A percentile compares a stretch with the other conserved stretches of the same genome.
Conservation (phyloP, 768 basidiomycete genomes). For the Tricholoma bakamatsutake region DNA sequence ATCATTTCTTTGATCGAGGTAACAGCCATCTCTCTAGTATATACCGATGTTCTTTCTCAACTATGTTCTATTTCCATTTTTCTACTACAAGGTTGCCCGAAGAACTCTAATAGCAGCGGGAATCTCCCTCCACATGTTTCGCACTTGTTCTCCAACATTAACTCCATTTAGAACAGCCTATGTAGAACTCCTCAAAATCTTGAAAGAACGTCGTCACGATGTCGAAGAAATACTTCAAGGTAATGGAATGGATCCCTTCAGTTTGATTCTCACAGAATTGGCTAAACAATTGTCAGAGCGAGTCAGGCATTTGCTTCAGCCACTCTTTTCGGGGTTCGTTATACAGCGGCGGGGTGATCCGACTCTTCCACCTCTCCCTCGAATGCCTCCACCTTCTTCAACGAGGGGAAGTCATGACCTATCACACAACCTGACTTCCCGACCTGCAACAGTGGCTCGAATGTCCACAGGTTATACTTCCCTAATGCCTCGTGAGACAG, state of each 20-base stretch:
- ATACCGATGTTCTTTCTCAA: conserved; percentile 7
- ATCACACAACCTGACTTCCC: conserved; percentile 1
- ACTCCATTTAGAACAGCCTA: conserved; percentile 42
- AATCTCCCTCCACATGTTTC: conserved; percentile 40
- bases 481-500: conserved; percentile 32
- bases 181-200: conserved; percentile 39
- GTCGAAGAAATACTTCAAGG: conserved; percentile 28
- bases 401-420: background rate
- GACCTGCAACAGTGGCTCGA: conserved; percentile 7
- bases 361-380: background rate
- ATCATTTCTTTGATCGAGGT: conserved; percentile 49
- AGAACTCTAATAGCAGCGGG: conserved; percentile 38
- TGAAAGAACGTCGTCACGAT: conserved; percentile 29
- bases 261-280: background rate
- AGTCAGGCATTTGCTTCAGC: conserved; percentile 27
- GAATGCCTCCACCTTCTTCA: background rate
- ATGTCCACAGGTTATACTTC: conserved; percentile 13
- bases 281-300: conserved; percentile 20
- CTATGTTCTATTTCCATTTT: background rate
- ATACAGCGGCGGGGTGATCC: conserved; percentile 16
- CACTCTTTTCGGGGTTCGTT: conserved; percentile 25
- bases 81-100: conserved; percentile 34
- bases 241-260: conserved; percentile 12
- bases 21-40: conserved; percentile 12
- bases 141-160: conserved; percentile 34